Conservation (phyloP, 208 protist species). For the Leishmania aethiopica region DNA sequence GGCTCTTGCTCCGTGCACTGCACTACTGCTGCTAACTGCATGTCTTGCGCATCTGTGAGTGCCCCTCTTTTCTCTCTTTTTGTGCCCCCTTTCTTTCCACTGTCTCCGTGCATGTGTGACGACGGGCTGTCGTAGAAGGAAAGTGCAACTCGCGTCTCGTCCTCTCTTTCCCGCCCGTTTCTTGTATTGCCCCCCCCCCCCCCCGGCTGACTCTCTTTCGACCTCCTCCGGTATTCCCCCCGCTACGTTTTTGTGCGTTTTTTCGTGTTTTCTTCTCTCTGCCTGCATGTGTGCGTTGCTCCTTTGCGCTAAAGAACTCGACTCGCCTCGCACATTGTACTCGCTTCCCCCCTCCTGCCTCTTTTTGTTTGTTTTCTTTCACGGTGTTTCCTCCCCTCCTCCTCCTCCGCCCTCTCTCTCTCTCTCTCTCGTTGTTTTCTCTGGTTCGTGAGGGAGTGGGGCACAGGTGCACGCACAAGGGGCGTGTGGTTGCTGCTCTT, state of each 20-base stretch:
- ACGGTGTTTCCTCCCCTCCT: neutral
- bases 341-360: neutral
- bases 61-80: neutral
- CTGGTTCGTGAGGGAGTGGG: too few relatives aligned
- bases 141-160: neutral
- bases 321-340: neutral
- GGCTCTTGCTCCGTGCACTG: neutral
- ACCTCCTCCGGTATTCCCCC: neutral
- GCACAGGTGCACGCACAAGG: too few relatives aligned
- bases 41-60: constrained; percentile 2
- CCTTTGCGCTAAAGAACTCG: neutral
- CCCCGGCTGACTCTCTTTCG: neutral
- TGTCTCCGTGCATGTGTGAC: neutral
- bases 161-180: constrained; percentile 5
- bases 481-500: too few relatives aligned
- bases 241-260: neutral
- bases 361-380: neutral
- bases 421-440: neutral
- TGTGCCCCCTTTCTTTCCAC: neutral
- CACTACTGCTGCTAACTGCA: neutral
- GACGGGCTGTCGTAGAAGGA: neutral
- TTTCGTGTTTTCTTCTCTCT: neutral
- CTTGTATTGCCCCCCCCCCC: neutral
- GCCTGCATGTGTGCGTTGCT: neutral
- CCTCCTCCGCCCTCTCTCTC: neutral